These are phyloP conservation scores for Carallia brachiata DNA, from an alignment of 345 rosid genomes.

Conservation along the genomic window DNA sequence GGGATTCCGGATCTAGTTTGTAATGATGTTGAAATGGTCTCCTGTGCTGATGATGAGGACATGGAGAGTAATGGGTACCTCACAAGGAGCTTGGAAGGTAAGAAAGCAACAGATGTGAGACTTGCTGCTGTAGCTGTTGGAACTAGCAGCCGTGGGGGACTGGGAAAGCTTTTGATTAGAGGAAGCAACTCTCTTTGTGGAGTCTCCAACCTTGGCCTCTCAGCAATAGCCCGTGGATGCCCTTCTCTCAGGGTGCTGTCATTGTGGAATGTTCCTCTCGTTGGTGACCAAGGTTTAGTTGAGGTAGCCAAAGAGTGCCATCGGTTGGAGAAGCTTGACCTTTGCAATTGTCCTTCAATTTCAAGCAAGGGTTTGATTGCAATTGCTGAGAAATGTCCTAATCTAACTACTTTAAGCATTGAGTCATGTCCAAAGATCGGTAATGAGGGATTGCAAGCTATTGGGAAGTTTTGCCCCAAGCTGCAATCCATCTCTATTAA, in stretches of 20 bases:
- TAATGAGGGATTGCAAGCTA: conserved; percentile 59
- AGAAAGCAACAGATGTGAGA: conserved; percentile 68
- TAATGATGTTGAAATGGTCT: conserved; percentile 41
- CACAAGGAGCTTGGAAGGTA: conserved; percentile 66
- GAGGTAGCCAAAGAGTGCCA: conserved; percentile 58
- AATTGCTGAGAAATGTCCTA: conserved; percentile 56
- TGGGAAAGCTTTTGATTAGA: conserved; percentile 67
- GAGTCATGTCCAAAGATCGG: conserved; percentile 61
- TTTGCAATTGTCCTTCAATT: conserved; percentile 54
- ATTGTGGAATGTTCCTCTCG: conserved; percentile 58
- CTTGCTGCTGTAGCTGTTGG: conserved; percentile 74
- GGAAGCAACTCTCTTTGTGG: conserved; percentile 49
- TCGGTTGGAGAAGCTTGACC: conserved; percentile 67
- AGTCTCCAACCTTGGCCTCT: conserved; percentile 54
- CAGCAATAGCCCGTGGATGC: conserved; percentile 57
- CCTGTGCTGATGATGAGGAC: conserved; percentile 37
- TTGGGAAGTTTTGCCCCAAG: conserved; percentile 53
- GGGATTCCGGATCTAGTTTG: conserved; percentile 19
- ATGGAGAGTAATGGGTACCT: conserved; percentile 51
- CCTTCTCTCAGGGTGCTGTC: conserved; percentile 64
- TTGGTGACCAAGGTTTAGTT: conserved; percentile 55
- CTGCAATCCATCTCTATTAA: conserved; percentile 57
- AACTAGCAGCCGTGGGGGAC: conserved; percentile 57
- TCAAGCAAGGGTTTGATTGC: conserved; percentile 64
- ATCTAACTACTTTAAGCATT: conserved; percentile 47